Percentiles rank a stretch among this genome's conserved stretches.
Evolutionary conservation across 805 yeast species (phyloP).

Genomic region (Cyberlindnera meyerae): DNA sequence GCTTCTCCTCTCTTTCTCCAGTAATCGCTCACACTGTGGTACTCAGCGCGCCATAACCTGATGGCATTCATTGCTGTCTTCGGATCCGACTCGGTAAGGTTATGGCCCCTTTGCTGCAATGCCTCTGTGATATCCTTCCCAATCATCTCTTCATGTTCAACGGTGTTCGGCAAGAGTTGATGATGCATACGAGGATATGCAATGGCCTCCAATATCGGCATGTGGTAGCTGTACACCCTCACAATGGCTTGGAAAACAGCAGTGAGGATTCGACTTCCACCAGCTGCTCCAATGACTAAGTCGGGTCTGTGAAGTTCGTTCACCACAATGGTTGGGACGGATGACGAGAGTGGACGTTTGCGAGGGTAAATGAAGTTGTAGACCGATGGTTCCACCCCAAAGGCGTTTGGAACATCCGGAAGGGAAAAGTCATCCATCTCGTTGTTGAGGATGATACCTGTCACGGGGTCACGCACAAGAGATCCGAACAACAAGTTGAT

Average conservation of each 20-base stretch:
- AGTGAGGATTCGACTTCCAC: slow-evolving; percentile 84
- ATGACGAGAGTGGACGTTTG: slow-evolving; percentile 81
- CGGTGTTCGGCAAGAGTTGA: slow-evolving; percentile 72
- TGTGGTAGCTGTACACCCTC: slow-evolving; percentile 52
- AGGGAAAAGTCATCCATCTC: slow-evolving; percentile 94
- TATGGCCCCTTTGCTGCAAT: slow-evolving; percentile 46
- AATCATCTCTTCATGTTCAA: slow-evolving; percentile 55
- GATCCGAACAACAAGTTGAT: slow-evolving; percentile 83
- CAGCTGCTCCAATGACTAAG: slow-evolving; percentile 84
- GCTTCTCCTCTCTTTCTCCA: slow-evolving; percentile 86
- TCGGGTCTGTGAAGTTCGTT: slow-evolving; percentile 47
- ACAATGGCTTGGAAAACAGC: slow-evolving; percentile 78
- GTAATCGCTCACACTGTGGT: slow-evolving; percentile 77
- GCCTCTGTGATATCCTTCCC: slow-evolving; percentile 35
- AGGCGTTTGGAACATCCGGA: slow-evolving; percentile 66
- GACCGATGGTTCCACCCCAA: slow-evolving; percentile 74
- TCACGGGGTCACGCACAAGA: slow-evolving; percentile 67
- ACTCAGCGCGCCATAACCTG: slow-evolving; percentile 32
- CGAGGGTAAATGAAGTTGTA: slow-evolving; percentile 72
- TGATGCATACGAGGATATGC: slow-evolving; percentile 85
- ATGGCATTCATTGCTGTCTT: slow-evolving; percentile 59
- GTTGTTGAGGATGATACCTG: slow-evolving; percentile 81
- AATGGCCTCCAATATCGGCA: slow-evolving; percentile 61
- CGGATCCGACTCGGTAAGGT: slow-evolving; percentile 36
- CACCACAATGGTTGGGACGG: slow-evolving; percentile 68